Conservation (phyloP, 345 rosid genomes). For the Mallotus nudiflorus region DNA sequence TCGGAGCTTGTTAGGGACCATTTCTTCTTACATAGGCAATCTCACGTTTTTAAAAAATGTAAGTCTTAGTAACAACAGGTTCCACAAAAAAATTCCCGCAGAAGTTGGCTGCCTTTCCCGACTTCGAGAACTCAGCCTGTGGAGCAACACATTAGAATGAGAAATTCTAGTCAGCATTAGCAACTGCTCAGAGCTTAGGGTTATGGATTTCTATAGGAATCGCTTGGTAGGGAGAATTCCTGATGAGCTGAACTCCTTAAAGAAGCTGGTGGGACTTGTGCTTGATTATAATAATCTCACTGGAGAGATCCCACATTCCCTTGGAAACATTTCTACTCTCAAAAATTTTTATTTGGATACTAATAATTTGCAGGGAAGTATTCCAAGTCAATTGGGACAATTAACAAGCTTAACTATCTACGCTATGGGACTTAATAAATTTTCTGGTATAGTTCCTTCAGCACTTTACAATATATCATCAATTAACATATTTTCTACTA, state of each 20-base stretch:
- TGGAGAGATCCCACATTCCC: neutral
- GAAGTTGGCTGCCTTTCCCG: neutral
- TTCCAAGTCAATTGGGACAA: slow-evolving; percentile 6
- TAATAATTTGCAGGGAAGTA: neutral
- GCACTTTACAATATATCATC: neutral
- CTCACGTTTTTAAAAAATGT: neutral
- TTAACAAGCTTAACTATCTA: neutral
- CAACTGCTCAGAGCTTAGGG: neutral
- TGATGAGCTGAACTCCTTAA: neutral
- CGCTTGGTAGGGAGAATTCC: neutral
- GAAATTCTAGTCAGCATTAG: neutral
- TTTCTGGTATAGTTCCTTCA: slow-evolving; percentile 5
- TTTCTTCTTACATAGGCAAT: neutral
- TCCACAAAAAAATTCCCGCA: neutral
- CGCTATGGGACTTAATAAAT: neutral
- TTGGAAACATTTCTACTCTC: neutral
- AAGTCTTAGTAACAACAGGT: neutral
- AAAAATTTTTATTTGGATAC: neutral
- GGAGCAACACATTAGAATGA: neutral
- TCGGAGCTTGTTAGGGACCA: neutral
- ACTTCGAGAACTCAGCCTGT: neutral
- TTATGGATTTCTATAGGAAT: neutral
- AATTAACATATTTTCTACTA: neutral
- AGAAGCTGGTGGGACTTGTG: neutral
- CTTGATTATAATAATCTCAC: neutral